phyloP scores from a whole-genome alignment of 164 flowering plant genomes.

The Buxus sempervirens region DNA sequence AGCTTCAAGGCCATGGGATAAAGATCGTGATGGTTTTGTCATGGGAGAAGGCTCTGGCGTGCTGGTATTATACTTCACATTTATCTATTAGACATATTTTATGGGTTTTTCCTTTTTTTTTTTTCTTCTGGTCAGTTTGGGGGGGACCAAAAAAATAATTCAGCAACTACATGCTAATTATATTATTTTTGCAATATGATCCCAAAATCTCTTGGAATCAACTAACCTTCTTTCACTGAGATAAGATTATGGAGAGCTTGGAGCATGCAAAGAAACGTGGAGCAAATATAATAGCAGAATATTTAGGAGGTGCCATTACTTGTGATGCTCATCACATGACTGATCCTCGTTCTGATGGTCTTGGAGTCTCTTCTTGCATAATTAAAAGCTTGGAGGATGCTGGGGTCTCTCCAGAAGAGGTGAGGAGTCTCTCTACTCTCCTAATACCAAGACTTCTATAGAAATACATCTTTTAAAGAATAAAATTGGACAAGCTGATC shows the following conservation, averaged over 20 bases:
- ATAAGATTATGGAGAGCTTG: constrained; percentile 65
- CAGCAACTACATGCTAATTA: not conserved
- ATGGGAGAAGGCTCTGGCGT: constrained; percentile 83
- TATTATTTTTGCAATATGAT: not conserved
- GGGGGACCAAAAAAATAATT: too few species aligned
- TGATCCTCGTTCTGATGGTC: constrained; percentile 64
- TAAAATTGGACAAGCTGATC: too few species aligned
- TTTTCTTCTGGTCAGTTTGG: too few species aligned
- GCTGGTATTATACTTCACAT: constrained; percentile 34
- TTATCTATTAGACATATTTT: not conserved
- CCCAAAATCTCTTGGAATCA: not conserved
- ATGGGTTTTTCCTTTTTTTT: too few species aligned
- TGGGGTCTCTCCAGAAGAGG: constrained; percentile 74
- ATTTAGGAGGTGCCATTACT: constrained; percentile 60
- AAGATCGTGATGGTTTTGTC: constrained; percentile 67
- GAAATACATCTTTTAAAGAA: not conserved
- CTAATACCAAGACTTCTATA: too few species aligned
- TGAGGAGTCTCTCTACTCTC: constrained; percentile 9
- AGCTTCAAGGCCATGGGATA: constrained; percentile 74
- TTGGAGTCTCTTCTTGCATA: constrained; percentile 70
- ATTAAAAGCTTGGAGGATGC: constrained; percentile 56
- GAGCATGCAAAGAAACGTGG: constrained; percentile 66
- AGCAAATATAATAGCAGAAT: constrained; percentile 59
- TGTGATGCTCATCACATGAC: constrained; percentile 82
- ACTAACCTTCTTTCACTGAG: constrained; percentile 3